Conservation (phyloP, 1,284 basidiomycete species). For the Leccinum cinnamomeum region DNA sequence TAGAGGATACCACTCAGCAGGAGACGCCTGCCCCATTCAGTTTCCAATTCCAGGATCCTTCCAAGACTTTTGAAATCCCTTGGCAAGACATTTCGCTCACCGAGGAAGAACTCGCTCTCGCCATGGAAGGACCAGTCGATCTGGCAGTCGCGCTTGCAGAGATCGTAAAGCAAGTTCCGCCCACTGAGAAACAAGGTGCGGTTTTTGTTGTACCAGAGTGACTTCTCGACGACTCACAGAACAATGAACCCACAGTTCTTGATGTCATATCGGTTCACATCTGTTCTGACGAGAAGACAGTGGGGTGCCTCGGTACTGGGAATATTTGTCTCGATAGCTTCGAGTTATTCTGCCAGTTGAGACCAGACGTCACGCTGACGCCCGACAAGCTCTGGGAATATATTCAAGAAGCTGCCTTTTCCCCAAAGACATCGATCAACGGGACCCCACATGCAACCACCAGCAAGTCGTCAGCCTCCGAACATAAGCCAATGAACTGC, state of each 20-base stretch:
- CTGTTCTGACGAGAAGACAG: neutral
- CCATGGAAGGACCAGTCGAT: neutral
- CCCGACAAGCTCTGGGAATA: accelerated
- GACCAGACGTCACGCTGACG: neutral
- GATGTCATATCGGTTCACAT: neutral
- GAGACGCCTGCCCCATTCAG: neutral
- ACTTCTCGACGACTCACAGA: neutral
- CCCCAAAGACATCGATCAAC: too few relatives aligned
- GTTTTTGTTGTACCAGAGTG: neutral
- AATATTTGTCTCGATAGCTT: neutral
- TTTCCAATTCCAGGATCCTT: neutral
- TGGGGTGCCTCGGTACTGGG: neutral
- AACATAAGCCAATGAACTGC: neutral
- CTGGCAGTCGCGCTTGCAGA: neutral
- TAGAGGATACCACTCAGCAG: too few relatives aligned
- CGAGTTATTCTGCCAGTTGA: accelerated
- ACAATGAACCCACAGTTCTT: too few relatives aligned
- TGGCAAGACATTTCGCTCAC: too few relatives aligned
- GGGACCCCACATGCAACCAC: neutral
- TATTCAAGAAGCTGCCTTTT: too few relatives aligned
- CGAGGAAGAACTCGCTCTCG: neutral
- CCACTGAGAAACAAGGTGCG: too few relatives aligned
- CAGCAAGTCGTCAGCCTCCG: neutral
- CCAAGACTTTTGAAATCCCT: neutral
- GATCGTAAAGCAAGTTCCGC: neutral